phyloP scores from a whole-genome alignment of 2,329 filamentous ascomycete species.

The Colletotrichum sp. region DNA sequence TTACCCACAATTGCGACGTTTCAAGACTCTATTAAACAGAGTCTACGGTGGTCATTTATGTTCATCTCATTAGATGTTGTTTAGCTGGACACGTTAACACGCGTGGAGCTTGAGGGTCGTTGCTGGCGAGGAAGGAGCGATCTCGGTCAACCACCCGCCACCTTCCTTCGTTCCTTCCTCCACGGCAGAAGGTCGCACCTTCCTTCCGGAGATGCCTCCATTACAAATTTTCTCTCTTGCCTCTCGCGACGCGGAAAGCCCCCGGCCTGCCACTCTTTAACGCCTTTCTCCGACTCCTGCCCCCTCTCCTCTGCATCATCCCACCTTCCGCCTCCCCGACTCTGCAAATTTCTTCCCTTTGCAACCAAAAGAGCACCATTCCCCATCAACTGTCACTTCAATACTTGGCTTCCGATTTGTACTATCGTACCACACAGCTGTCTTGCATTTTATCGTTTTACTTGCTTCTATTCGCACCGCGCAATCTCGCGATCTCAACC shows the following conservation, averaged over 20 bases:
- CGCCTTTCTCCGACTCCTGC: neutral
- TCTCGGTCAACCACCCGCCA: neutral
- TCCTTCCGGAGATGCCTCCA: neutral
- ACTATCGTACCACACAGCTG: neutral
- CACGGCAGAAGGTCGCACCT: neutral
- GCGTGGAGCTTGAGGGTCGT: neutral
- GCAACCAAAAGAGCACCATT: neutral
- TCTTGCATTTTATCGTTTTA: neutral
- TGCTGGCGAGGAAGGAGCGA: neutral
- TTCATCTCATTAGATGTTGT: neutral
- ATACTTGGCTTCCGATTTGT: neutral
- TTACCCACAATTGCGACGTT: neutral
- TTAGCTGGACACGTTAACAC: neutral
- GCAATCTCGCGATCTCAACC: neutral
- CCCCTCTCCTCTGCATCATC: neutral
- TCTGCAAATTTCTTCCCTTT: neutral
- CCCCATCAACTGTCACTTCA: neutral
- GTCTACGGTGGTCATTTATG: neutral
- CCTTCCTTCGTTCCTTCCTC: neutral
- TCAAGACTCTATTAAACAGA: neutral
- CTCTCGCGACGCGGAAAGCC: neutral
- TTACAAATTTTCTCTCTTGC: neutral
- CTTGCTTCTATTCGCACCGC: neutral
- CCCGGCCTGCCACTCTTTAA: fast-evolving
- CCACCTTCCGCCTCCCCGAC: neutral